Evolutionary conservation across 179 eudicot genomes (phyloP).

Genomic region (Silene coronaria): DNA sequence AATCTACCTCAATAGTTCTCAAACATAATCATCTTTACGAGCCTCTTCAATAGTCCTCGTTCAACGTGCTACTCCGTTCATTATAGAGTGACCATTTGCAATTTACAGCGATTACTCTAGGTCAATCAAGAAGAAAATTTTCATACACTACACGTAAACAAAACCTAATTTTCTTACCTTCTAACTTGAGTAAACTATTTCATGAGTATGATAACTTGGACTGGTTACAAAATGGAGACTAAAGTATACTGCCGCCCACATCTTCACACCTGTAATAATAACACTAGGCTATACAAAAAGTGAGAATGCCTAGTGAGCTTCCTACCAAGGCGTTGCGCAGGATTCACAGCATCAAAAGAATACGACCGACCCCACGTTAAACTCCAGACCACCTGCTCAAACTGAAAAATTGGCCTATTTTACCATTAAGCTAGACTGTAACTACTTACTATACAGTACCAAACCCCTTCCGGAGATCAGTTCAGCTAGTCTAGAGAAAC

Average conservation of each 20-base stretch:
- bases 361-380: no score
- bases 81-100: no score
- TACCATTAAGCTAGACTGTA: background rate
- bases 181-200: no score
- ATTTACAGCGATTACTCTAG: no score
- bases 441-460: background rate
- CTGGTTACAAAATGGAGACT: background rate
- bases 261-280: background rate
- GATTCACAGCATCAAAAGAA: background rate
- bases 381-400: no score
- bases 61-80: no score
- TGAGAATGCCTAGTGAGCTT: background rate
- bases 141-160: no score
- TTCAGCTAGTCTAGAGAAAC: slow-evolving; percentile 6
- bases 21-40: no score
- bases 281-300: slow-evolving; percentile 11
- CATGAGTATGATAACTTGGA: background rate
- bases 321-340: slow-evolving; percentile 2
- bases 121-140: no score
- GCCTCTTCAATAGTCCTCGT: no score
- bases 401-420: background rate
- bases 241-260: background rate
- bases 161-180: no score
- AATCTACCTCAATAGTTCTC: no score
- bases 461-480: background rate